phyloP scores from a whole-genome alignment of 2,329 filamentous ascomycete genomes.

The Exophiala xenobiotica region DNA sequence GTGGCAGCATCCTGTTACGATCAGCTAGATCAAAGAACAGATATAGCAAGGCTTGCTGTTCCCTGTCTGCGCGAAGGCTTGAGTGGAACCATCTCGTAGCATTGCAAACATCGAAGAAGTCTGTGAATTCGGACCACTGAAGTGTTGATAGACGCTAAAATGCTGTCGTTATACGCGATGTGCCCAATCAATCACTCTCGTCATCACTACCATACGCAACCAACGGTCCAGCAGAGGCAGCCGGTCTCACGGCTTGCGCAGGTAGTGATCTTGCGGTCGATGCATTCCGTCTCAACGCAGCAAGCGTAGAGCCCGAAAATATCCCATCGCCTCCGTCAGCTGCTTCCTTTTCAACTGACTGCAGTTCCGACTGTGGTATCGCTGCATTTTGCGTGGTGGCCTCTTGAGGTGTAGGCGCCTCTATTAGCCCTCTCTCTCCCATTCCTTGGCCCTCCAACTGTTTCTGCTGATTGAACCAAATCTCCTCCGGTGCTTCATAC shows the following conservation, averaged over 20 bases:
- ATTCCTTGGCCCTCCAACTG: constrained; percentile 62
- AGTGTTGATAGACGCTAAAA: too few relatives aligned
- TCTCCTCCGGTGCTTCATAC: constrained; percentile 89
- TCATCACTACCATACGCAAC: constrained; percentile 90
- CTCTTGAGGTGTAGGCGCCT: constrained; percentile 44
- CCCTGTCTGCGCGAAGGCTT: too few relatives aligned
- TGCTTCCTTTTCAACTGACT: not conserved
- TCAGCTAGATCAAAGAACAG: too few relatives aligned
- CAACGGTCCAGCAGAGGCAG: constrained; percentile 65
- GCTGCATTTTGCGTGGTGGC: constrained; percentile 22
- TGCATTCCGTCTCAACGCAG: constrained; percentile 64
- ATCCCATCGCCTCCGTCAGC: constrained; percentile 59
- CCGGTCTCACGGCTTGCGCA: constrained; percentile 47
- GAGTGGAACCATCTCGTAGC: too few relatives aligned
- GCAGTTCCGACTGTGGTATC: constrained; percentile 16
- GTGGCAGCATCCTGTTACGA: too few relatives aligned
- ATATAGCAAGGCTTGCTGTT: too few relatives aligned
- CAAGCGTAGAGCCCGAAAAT: constrained; percentile 77
- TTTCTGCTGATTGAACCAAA: constrained; percentile 83
- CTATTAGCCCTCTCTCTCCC: constrained; percentile 49
- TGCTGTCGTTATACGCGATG: not conserved
- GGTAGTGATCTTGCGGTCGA: constrained; percentile 44
- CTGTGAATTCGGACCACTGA: too few relatives aligned
- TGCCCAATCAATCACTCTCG: constrained; percentile 61
- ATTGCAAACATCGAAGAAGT: too few relatives aligned